A percentile compares a stretch with the other conserved stretches of the same genome.
Conservation (phyloP, 495 filamentous ascomycete species). For the Aspergillus kassunensis region DNA sequence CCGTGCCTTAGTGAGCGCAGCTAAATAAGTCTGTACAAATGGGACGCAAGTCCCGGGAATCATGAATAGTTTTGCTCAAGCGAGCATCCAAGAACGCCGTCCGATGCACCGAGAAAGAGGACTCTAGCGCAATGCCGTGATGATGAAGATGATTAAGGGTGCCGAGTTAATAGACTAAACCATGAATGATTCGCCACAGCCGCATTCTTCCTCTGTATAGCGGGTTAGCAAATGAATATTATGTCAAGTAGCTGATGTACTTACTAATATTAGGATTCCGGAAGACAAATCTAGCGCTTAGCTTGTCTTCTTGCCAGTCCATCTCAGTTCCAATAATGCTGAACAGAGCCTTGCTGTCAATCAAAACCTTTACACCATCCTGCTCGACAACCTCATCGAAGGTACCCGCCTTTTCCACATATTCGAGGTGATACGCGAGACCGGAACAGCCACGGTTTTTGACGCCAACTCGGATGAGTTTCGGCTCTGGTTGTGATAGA, state of each 20-base stretch:
- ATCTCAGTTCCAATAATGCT: conserved; percentile 99
- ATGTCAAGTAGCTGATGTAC: conserved; percentile 33
- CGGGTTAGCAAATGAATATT: conserved; percentile 30
- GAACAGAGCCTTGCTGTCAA: conserved; percentile 94
- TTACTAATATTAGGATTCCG: conserved; percentile 96
- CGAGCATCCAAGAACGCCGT: conserved; percentile 35
- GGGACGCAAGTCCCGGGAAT: conserved; percentile 34
- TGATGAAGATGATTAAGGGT: conserved; percentile 14
- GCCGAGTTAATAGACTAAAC: conserved; percentile 43
- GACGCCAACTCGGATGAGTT: conserved; percentile 89
- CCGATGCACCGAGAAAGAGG: conserved; percentile 36
- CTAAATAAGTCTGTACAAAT: conserved; percentile 8
- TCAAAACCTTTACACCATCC: conserved; percentile 91
- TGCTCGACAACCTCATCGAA: conserved; percentile 95
- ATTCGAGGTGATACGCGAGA: conserved; percentile 91
- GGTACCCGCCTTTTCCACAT: conserved; percentile 79
- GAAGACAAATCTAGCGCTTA: conserved; percentile 88
- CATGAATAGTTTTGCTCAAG: conserved; percentile 16
- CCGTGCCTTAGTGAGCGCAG: not conserved
- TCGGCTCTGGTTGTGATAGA: conserved; percentile 77
- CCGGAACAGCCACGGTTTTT: conserved; percentile 95
- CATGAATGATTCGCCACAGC: conserved; percentile 97
- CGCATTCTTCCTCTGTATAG: conserved; percentile 83
- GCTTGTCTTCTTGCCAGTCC: conserved; percentile 97
- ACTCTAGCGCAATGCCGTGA: conserved; percentile 18